These are phyloP conservation scores for Eucalyptus sp. DNA, from an alignment of 345 rosid species.

Conservation along the genomic window DNA sequence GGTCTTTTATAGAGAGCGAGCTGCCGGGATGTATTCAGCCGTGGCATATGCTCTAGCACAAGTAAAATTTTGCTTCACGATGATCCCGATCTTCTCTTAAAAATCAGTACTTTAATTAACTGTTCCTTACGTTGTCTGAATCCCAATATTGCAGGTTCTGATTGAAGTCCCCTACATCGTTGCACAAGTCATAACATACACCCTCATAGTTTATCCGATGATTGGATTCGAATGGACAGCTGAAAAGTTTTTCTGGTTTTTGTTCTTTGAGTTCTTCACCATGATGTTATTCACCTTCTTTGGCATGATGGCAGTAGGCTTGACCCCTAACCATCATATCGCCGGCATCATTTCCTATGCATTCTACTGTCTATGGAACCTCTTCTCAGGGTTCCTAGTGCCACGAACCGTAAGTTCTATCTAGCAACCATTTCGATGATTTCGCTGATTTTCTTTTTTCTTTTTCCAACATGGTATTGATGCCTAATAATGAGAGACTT, in stretches of 20 bases:
- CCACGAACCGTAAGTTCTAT: constrained; percentile 18
- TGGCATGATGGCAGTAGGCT: constrained; percentile 30
- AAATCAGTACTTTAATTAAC: neutral
- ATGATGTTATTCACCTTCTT: constrained; percentile 30
- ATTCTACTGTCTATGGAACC: constrained; percentile 21
- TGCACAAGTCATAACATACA: constrained; percentile 12
- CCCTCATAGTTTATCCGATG: constrained; percentile 23
- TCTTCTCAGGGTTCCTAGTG: constrained; percentile 33
- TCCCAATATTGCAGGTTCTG: constrained; percentile 3
- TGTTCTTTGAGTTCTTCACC: constrained; percentile 38
- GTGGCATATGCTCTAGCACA: constrained; percentile 41
- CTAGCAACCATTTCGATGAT: neutral
- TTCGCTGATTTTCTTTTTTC: neutral
- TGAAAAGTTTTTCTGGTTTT: constrained; percentile 30
- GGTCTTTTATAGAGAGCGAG: constrained; percentile 34
- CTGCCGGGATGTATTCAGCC: constrained; percentile 49
- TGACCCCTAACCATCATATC: constrained; percentile 32
- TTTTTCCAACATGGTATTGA: neutral
- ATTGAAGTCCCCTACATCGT: constrained; percentile 26
- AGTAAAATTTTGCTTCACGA: neutral
- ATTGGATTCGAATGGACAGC: constrained; percentile 30
- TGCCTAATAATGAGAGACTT: neutral
- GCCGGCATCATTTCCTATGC: constrained; percentile 12
- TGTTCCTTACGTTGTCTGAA: neutral
- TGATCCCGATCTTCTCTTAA: neutral